Base-by-base conservation (phyloP, 2,329 filamentous ascomycete species). In the Trichoderma sp. region DNA sequence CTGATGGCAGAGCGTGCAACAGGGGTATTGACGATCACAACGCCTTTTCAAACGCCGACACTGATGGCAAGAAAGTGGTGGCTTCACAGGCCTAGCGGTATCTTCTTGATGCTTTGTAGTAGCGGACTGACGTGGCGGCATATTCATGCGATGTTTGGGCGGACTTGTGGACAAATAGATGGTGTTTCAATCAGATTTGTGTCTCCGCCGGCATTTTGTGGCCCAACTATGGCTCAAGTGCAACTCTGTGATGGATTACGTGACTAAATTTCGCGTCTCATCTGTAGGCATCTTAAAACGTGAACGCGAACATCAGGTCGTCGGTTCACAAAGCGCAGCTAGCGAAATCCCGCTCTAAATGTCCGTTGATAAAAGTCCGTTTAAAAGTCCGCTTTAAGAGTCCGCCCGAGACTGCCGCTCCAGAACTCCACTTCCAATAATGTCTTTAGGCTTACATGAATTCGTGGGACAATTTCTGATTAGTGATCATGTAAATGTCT, bases 11-110 rank as follows among this genome's bases (percentile, higher is more conserved):
- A 71, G 69, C 21, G 39, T 32, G 70, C 70, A 72, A 8, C 28
- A 14, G 7, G 70, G 70, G 51, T 61, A 61, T 21, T 30, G 24
- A 3, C 70, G 70, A 30, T 72, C 70, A 39, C 70, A 72, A 18
- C 70, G 70, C 12, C 62, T 47, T 32, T 72, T 72, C 36, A 57
- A 53, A 21, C 39, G 62, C 18, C 70, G 70, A 62, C 70, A 72
- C 34, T 30, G 53, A 30, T 26, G 39, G 51, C 70, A 72, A 2
- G 69, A 28, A 18, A 28, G 26, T 1, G 53, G 53, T 28, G 53
- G 26, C 21, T 53, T 53, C 47, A 53, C 47, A 53, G 47, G 18
- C 9, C 47, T 51, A 51, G 47, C n/a, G 47, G 18, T 24, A 53
- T 53, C 47, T 7, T 53, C 21, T 53, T 53, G 47, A 7, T 24